Percentiles rank a stretch among this genome's conserved stretches.
phyloP scores from a whole-genome alignment of 148 eudicot species.

The Rhododendron kiyosumense region DNA sequence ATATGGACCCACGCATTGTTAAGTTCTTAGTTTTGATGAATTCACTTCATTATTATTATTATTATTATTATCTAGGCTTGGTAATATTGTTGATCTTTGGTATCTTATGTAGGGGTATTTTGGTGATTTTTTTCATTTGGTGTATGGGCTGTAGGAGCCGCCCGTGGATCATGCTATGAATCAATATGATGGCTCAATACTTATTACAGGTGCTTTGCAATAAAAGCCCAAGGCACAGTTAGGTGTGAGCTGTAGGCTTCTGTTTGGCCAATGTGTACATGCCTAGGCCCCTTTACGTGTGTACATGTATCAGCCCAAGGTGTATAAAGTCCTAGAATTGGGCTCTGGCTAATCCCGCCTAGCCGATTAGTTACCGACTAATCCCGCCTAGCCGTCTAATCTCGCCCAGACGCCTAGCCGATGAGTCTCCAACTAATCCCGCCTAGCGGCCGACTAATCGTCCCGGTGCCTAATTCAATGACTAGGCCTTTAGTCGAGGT shows the following conservation, averaged over 20 bases:
- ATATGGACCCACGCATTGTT: neutral
- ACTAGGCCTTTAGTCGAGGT: no score
- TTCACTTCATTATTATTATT: neutral
- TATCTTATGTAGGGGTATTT: neutral
- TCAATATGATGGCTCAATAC: neutral
- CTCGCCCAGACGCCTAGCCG: no score
- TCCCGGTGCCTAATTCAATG: no score
- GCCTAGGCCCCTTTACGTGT: neutral
- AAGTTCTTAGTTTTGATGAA: neutral
- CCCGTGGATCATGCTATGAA: neutral
- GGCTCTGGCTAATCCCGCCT: neutral
- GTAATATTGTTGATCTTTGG: neutral
- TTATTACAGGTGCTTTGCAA: neutral
- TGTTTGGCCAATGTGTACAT: neutral
- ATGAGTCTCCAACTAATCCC: no score
- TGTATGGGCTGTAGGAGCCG: neutral
- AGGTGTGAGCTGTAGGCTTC: neutral
- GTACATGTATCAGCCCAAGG: neutral
- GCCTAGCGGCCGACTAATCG: no score
- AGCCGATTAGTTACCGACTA: neutral
- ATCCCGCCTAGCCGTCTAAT: no score
- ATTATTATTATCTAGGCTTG: neutral
- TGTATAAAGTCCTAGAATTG: neutral
- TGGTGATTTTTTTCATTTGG: neutral
- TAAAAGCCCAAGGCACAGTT: neutral